A percentile compares a stretch with the other conserved stretches of the same genome.
These are phyloP conservation scores for Lichtheimia ramosa DNA, from an alignment of 371 early-diverging fungal species.

Conservation along the genomic window DNA sequence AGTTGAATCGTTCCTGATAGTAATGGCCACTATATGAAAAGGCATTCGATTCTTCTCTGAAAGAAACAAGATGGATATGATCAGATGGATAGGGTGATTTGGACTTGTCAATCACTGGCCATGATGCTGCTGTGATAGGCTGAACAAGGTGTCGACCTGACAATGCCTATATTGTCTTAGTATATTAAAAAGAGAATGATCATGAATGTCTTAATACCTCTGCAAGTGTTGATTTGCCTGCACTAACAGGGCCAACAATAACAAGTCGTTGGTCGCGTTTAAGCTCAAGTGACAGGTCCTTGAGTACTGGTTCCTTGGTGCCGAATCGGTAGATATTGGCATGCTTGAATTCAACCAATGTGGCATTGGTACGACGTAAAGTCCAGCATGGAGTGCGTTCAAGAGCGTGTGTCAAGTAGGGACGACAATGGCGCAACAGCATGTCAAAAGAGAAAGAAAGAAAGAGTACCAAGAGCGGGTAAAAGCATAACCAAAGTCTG, in stretches of 20 bases:
- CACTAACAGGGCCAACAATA: constrained; percentile 47
- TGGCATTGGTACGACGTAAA: not conserved
- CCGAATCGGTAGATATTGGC: constrained; percentile 43
- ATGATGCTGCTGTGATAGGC: constrained; percentile 33
- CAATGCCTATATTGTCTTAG: constrained; percentile 23
- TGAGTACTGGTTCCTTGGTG: constrained; percentile 33
- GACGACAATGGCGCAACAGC: too few relatives aligned
- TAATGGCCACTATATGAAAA: constrained; percentile 52
- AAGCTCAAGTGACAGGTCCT: constrained; percentile 32
- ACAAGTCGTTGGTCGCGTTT: constrained; percentile 33
- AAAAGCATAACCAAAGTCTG: too few relatives aligned
- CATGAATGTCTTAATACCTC: constrained; percentile 21
- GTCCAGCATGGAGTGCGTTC: not conserved
- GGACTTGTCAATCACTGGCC: constrained; percentile 29
- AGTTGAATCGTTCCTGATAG: constrained; percentile 61
- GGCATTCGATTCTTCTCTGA: constrained; percentile 43
- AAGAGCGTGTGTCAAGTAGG: too few relatives aligned
- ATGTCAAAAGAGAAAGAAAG: too few relatives aligned
- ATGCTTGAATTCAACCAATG: constrained; percentile 29
- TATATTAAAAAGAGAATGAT: not conserved
- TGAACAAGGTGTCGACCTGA: constrained; percentile 38
- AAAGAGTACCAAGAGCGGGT: too few relatives aligned
- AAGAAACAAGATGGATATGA: constrained; percentile 47
- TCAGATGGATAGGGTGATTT: constrained; percentile 38
- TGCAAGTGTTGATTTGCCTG: constrained; percentile 52